Conservation (phyloP, 208 protist genomes). For the Crithidia bombi region DNA sequence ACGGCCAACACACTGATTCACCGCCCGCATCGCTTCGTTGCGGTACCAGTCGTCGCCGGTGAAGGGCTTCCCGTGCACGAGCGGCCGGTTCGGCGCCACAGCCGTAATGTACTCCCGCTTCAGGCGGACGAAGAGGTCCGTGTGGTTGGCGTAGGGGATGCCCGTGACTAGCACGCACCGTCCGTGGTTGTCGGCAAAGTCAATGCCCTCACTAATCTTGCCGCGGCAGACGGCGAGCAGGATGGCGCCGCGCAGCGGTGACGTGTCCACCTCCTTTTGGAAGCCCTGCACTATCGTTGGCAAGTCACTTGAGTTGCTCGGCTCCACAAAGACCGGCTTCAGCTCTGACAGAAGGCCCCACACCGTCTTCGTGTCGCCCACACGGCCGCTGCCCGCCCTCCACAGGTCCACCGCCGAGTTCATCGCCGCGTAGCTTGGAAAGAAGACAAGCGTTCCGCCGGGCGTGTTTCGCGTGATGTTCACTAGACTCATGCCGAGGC, state of each 20-base stretch:
- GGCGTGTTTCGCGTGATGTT: constrained; percentile 91
- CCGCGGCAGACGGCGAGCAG: constrained; percentile 97
- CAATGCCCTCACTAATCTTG: constrained; percentile 97
- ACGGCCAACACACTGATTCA: constrained; percentile 98
- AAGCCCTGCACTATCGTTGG: constrained; percentile 63
- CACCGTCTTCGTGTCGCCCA: constrained; percentile 57
- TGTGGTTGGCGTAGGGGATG: constrained; percentile 93
- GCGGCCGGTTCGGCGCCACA: constrained; percentile 64
- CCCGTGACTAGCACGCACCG: constrained; percentile 96
- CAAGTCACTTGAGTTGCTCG: constrained; percentile 57
- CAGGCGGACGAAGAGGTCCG: constrained; percentile 89
- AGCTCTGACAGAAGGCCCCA: constrained; percentile 81
- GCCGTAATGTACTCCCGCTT: constrained; percentile 81
- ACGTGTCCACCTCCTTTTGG: constrained; percentile 68
- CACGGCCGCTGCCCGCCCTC: constrained; percentile 50
- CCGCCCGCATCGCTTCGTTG: constrained; percentile 94
- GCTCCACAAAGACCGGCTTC: constrained; percentile 91
- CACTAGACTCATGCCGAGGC: constrained; percentile 85
- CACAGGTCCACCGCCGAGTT: constrained; percentile 78
- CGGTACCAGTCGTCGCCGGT: constrained; percentile 96
- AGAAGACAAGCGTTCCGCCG: constrained; percentile 97
- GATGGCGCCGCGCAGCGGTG: constrained; percentile 76
- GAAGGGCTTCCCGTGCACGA: constrained; percentile 75
- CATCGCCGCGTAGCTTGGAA: constrained; percentile 93
- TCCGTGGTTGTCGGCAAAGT: constrained; percentile 96